Conservation (phyloP, 148 eudicot species). For the Fagopyrum esculentum region DNA sequence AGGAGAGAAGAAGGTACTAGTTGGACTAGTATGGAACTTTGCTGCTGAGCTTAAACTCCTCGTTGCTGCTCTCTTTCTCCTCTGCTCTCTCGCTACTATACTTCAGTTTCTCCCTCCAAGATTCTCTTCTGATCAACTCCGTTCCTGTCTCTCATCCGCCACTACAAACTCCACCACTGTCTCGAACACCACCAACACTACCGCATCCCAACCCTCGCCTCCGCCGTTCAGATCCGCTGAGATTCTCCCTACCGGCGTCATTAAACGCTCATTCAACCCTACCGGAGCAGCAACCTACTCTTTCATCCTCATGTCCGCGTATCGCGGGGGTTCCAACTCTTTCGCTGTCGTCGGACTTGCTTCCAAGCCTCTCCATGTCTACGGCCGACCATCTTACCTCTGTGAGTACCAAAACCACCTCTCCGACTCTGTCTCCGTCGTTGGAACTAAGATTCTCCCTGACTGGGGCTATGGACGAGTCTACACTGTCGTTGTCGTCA, state of each 20-base stretch:
- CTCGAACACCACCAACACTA: constrained; percentile 12
- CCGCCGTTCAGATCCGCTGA: constrained; percentile 8
- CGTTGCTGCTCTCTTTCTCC: constrained; percentile 42
- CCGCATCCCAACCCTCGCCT: not conserved
- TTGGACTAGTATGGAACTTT: constrained; percentile 43
- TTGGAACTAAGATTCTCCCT: constrained; percentile 40
- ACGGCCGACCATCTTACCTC: constrained; percentile 39
- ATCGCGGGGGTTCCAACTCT: constrained; percentile 59
- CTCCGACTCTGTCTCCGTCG: not conserved
- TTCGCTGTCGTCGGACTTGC: constrained; percentile 51
- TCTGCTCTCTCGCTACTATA: constrained; percentile 45
- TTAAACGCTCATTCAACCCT: constrained; percentile 40
- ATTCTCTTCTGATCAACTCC: constrained; percentile 21
- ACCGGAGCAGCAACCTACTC: constrained; percentile 54
- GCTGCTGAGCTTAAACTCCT: constrained; percentile 57
- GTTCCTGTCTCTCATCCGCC: constrained; percentile 19
- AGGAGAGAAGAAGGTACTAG: constrained; percentile 26
- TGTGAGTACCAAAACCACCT: constrained; percentile 35
- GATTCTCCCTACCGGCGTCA: constrained; percentile 20
- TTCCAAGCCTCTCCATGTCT: constrained; percentile 61
- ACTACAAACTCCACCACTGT: not conserved
- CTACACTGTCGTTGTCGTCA: constrained; percentile 61
- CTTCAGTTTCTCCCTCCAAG: constrained; percentile 51
- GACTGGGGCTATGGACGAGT: constrained; percentile 90
- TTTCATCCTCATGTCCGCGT: constrained; percentile 70